A percentile compares a stretch with the other conserved stretches of the same genome.
These are phyloP conservation scores for Adenanthera pavonina DNA, from an alignment of 306 rosid species.

Conservation along the genomic window DNA sequence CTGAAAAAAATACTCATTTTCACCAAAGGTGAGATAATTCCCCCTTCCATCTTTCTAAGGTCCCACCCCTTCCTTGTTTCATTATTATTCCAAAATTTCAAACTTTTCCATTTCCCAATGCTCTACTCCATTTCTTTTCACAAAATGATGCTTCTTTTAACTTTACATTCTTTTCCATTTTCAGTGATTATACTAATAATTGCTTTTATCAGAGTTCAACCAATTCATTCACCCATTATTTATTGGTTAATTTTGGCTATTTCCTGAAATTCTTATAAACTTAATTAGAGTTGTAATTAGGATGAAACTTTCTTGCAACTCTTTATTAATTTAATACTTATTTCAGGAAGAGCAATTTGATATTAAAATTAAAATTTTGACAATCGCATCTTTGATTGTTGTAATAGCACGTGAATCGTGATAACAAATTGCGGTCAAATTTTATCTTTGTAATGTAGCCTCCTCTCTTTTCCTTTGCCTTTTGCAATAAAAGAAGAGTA, in stretches of 20 bases:
- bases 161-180: too few species aligned
- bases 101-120: conserved; percentile 14
- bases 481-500: conserved; percentile 36
- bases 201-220: too few species aligned
- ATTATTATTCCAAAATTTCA: neutral
- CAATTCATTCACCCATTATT: too few species aligned
- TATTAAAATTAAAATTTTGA: too few species aligned
- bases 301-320: neutral
- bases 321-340: neutral
- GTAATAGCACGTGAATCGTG: neutral
- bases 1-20: too few species aligned
- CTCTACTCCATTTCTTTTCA: neutral
- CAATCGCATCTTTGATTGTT: neutral
- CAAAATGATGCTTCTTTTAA: neutral
- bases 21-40: too few species aligned
- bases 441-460: neutral
- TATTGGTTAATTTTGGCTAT: too few species aligned
- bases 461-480: neutral
- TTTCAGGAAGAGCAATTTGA: too few species aligned
- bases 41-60: too few species aligned
- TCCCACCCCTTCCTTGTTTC: conserved; percentile 3
- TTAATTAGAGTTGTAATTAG: too few species aligned
- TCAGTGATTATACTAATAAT: too few species aligned
- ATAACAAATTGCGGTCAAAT: neutral
- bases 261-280: too few species aligned